phyloP scores from a whole-genome alignment of 495 filamentous ascomycete species.

The Cairneyella variabilis region DNA sequence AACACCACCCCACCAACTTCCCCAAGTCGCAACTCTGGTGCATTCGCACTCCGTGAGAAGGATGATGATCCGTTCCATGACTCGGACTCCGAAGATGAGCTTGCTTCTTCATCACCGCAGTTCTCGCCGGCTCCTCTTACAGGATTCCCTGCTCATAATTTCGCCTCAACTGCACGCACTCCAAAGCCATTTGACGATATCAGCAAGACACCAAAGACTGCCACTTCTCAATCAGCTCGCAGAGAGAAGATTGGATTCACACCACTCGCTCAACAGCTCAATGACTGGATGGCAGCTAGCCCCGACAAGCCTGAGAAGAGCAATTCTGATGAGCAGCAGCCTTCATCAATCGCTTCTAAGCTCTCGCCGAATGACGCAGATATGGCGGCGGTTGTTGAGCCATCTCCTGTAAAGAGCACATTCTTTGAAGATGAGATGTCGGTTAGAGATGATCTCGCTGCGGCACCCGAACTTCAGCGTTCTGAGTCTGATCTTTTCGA shows the following conservation, averaged over 20 bases:
- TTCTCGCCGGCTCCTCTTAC: constrained; percentile 14
- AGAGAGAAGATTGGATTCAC: constrained; percentile 48
- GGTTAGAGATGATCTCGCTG: constrained; percentile 34
- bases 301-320: constrained; percentile 20
- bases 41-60: constrained; percentile 34
- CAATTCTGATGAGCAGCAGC: not conserved
- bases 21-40: constrained; percentile 23
- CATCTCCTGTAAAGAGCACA: constrained; percentile 35
- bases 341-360: constrained; percentile 4
- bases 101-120: constrained; percentile 26
- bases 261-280: constrained; percentile 56
- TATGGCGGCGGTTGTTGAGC: not conserved
- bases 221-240: not conserved
- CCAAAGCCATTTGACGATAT: constrained; percentile 11
- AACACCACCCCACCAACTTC: constrained; percentile 31
- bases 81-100: constrained; percentile 55
- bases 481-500: constrained; percentile 17
- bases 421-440: constrained; percentile 59
- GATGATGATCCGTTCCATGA: constrained; percentile 37
- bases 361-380: constrained; percentile 17
- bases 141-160: constrained; percentile 11
- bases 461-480: constrained; percentile 28
- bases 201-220: constrained; percentile 22
- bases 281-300: constrained; percentile 56
- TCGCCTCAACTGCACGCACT: constrained; percentile 13